Percentiles rank a stretch among this genome's conserved stretches.
phyloP scores from a whole-genome alignment of 495 filamentous ascomycete species.

The Annulohypoxylon stygium region DNA sequence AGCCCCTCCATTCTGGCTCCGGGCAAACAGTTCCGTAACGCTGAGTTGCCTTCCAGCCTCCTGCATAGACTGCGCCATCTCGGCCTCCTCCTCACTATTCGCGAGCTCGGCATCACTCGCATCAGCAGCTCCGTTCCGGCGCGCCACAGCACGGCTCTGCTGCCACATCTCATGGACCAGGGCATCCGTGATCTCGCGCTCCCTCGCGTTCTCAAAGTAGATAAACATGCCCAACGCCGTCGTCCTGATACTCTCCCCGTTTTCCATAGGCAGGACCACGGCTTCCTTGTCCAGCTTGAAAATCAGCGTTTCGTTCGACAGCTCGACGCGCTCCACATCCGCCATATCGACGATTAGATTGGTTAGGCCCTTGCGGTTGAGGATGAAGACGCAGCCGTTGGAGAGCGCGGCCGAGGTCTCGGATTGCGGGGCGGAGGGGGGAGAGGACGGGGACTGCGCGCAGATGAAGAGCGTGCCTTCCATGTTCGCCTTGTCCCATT shows the following conservation, averaged over 20 bases:
- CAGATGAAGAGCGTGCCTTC: conserved; percentile 89
- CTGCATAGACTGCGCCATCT: conserved; percentile 14
- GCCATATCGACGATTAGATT: conserved; percentile 60
- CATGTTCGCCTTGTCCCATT: conserved; percentile 82
- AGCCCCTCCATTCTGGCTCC: conserved; percentile 17
- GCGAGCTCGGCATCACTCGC: conserved; percentile 6
- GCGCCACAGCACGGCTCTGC: conserved; percentile 47
- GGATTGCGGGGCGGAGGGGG: conserved; percentile 27
- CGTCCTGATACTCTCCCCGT: conserved; percentile 48
- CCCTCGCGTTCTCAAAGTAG: conserved; percentile 55
- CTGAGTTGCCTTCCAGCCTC: conserved; percentile 43
- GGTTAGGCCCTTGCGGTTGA: conserved; percentile 61
- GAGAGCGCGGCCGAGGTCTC: conserved; percentile 33
- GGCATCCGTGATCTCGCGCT: conserved; percentile 47
- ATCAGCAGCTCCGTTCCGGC: conserved; percentile 5
- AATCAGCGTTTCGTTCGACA: conserved; percentile 57
- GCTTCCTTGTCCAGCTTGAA: conserved; percentile 56
- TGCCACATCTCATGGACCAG: conserved; percentile 58
- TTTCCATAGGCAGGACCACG: conserved; percentile 42
- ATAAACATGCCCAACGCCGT: conserved; percentile 62
- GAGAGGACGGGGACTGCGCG: conserved; percentile 59
- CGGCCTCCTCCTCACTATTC: conserved; percentile 9
- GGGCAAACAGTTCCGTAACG: conserved; percentile 45
- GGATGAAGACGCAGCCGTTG: conserved; percentile 58
- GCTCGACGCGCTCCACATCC: conserved; percentile 57